Evolutionary conservation across 2,329 filamentous ascomycete genomes (phyloP), one percentile per base, ranked within the genome.

Genomic region (Ilyonectria destructans): DNA sequence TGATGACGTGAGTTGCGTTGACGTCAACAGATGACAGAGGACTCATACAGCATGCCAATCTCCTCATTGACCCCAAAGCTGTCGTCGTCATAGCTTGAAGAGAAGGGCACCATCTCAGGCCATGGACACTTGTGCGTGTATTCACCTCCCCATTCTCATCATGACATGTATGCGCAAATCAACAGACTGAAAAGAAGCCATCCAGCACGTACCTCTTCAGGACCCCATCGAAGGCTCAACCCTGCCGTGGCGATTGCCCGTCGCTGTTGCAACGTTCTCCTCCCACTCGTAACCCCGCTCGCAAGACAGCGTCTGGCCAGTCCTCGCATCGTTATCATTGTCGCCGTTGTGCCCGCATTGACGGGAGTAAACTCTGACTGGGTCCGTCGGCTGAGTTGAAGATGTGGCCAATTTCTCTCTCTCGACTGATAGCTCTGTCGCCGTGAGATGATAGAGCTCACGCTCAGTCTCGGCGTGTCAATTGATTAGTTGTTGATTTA

Each of bases 181-280:
- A 43, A 26, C 35, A 49, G 58, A 45, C 40, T n/a, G 61, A 21
- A 31, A 59, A n/a, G 17, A 26, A 46, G 10, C 10, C 58, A 58
- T 15, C n/a, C 21, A 23, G 43, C 21, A 71, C 74, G 31, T 63
- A 80, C 79, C 71, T 80, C 76, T 46, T 68, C 70, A 35, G 78
- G 73, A 6, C 79, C 79, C 59, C 68, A 74, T 71, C 75, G 69
- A 49, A 79, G 74, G 54, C 79, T 80, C 56, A 78, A 49, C 10
- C 72, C 66, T 21, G 73, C 62, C 10, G 74, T 71, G 40, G 74
- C 65, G 3, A 75, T 48, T 1, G 67, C 54, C 65, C 74, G 74
- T 26, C 19, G 70, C 62, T 40, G 69, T 57, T 67, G 68, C 37
- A 58, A 49, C 1, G 48, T 19, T n/a, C 57, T 69, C 67, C 63